A percentile compares a stretch with the other conserved stretches of the same genome.
These are phyloP conservation scores for Candida krabiensis DNA, from an alignment of 805 yeast species.

Conservation along the genomic window DNA sequence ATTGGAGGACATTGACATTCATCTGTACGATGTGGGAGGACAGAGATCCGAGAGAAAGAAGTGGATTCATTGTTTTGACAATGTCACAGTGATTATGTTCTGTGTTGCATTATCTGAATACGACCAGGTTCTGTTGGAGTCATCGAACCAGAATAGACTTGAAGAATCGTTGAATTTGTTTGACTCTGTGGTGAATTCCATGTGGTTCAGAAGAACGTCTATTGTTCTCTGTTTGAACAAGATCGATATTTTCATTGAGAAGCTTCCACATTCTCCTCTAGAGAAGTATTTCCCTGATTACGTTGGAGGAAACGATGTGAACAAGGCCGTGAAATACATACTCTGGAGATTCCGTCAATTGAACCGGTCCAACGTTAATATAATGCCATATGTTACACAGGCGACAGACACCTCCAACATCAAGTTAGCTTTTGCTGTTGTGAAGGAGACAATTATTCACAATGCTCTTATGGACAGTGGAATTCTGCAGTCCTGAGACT, in stretches of 20 bases:
- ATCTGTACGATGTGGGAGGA: slow-evolving; percentile 87
- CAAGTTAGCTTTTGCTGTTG: slow-evolving; percentile 69
- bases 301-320: slow-evolving; percentile 84
- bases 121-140: slow-evolving; percentile 83
- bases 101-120: slow-evolving; percentile 91
- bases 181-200: slow-evolving; percentile 86
- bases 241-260: slow-evolving; percentile 86
- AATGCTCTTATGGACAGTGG: slow-evolving; percentile 58
- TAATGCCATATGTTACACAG: slow-evolving; percentile 90
- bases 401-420: slow-evolving; percentile 93
- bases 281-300: slow-evolving; percentile 87
- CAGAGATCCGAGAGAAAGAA: slow-evolving; percentile 94
- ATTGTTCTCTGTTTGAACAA: slow-evolving; percentile 85
- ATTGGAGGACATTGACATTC: slow-evolving; percentile 65
- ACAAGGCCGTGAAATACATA: slow-evolving; percentile 88
- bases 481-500: slow-evolving; percentile 38
- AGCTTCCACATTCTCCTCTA: slow-evolving; percentile 76
- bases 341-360: slow-evolving; percentile 87
- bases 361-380: slow-evolving; percentile 76
- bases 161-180: slow-evolving; percentile 82
- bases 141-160: slow-evolving; percentile 69
- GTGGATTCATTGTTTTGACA: slow-evolving; percentile 97
- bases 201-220: slow-evolving; percentile 89
- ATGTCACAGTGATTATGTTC: slow-evolving; percentile 84
- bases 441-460: slow-evolving; percentile 56